These are phyloP conservation scores for Solanum corneliomulleri DNA, from an alignment of 257 asterid genomes.

Conservation along the genomic window DNA sequence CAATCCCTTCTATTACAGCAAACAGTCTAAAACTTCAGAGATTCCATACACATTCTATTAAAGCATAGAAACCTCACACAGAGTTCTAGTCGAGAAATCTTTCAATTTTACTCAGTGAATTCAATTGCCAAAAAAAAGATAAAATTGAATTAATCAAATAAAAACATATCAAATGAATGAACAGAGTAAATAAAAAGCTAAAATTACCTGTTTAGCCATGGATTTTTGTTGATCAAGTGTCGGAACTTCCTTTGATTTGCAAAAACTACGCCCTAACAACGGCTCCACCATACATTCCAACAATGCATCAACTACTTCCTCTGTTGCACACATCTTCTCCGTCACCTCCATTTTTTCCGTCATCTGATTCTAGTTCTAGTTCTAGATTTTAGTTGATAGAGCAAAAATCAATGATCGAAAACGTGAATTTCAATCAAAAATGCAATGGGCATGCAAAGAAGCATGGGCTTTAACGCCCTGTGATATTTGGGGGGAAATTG, in stretches of 20 bases:
- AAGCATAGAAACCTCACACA: too few species aligned
- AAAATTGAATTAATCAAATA: too few species aligned
- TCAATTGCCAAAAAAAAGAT: too few species aligned
- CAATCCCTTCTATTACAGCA: too few species aligned
- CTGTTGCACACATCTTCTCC: background rate
- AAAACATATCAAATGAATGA: background rate
- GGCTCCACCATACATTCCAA: slow-evolving; percentile 7
- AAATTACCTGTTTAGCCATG: slow-evolving; percentile 2
- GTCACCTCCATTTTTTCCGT: background rate
- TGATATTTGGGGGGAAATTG: background rate
- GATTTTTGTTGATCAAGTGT: slow-evolving; percentile 4
- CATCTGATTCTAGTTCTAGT: background rate
- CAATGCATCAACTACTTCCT: slow-evolving; percentile 1
- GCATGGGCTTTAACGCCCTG: background rate
- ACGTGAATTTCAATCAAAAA: background rate
- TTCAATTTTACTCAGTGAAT: too few species aligned
- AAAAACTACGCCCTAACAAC: background rate
- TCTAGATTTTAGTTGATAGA: background rate
- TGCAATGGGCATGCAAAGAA: background rate
- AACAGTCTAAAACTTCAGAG: too few species aligned
- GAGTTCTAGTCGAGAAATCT: too few species aligned
- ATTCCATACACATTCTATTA: too few species aligned
- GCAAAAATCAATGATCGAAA: background rate
- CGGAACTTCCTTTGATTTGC: background rate
- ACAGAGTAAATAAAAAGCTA: background rate